Conservation (phyloP, 148 eudicot genomes). For the Amaranthus cruentus region DNA sequence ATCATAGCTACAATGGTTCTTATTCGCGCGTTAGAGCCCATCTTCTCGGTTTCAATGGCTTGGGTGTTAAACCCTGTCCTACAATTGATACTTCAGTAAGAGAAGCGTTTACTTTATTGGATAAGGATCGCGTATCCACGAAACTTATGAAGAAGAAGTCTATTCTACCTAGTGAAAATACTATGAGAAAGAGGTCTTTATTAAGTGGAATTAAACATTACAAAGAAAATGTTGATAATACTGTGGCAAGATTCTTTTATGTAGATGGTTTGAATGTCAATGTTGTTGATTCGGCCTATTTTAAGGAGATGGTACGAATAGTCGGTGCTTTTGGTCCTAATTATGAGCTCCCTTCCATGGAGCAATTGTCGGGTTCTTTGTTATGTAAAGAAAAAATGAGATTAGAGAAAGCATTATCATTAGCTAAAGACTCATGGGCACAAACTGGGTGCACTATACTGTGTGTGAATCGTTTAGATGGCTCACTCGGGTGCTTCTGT, state of each 20-base stretch:
- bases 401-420: conserved; percentile 27
- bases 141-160: conserved; percentile 23
- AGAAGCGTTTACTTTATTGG: conserved; percentile 27
- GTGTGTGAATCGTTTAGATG: conserved; percentile 38
- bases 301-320: conserved; percentile 28
- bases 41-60: conserved; percentile 38
- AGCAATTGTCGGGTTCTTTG: conserved; percentile 27
- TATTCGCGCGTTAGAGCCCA: conserved; percentile 45
- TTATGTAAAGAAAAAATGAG: conserved; percentile 36
- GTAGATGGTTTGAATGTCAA: conserved; percentile 31
- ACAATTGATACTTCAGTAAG: conserved; percentile 32
- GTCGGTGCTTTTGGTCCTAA: conserved; percentile 31
- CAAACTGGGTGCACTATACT: conserved; percentile 38
- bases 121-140: conserved; percentile 22
- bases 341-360: conserved; percentile 35
- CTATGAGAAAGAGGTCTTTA: background rate
- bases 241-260: conserved; percentile 38
- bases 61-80: conserved; percentile 35
- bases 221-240: conserved; percentile 31
- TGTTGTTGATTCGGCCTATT: conserved; percentile 30
- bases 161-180: conserved; percentile 12
- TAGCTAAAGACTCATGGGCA: conserved; percentile 36
- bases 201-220: background rate
- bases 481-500: conserved; percentile 37
- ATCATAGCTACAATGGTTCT: conserved; percentile 35